phyloP scores from a whole-genome alignment of 306 rosid genomes.

The Vicia villosa region DNA sequence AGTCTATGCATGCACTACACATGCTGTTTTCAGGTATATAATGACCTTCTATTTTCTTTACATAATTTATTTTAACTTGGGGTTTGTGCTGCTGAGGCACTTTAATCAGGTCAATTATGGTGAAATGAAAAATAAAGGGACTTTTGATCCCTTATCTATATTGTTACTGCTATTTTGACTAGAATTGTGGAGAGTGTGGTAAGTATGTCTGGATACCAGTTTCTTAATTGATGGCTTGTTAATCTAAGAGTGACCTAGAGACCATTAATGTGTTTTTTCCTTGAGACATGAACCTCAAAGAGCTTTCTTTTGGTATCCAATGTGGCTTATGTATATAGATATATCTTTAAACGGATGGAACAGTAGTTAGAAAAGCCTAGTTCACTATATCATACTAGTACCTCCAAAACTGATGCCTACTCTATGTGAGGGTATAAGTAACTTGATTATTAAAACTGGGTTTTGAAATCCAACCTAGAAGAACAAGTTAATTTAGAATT shows the following conservation, averaged over 20 bases:
- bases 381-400: neutral
- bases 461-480: too few relatives aligned
- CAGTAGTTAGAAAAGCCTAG: neutral
- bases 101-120: conserved; percentile 3
- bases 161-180: neutral
- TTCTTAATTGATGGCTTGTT: neutral
- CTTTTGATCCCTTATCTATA: neutral
- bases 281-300: neutral
- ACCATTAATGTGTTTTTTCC: neutral
- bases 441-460: too few relatives aligned
- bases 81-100: conserved; percentile 9
- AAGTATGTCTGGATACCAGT: neutral
- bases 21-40: conserved; percentile 95
- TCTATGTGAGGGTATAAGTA: too few relatives aligned
- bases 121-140: neutral
- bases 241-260: conserved; percentile 2
- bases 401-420: too few relatives aligned
- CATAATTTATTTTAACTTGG: conserved; percentile 5
- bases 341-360: too few relatives aligned
- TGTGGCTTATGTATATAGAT: neutral
- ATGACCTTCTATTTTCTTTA: conserved; percentile 8
- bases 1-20: conserved; percentile 94
- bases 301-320: conserved; percentile 11
- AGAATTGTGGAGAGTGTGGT: neutral
- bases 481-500: too few relatives aligned